phyloP scores from a whole-genome alignment of 176 grass and related monocot genomes.

The Bonia amplexicaulis region DNA sequence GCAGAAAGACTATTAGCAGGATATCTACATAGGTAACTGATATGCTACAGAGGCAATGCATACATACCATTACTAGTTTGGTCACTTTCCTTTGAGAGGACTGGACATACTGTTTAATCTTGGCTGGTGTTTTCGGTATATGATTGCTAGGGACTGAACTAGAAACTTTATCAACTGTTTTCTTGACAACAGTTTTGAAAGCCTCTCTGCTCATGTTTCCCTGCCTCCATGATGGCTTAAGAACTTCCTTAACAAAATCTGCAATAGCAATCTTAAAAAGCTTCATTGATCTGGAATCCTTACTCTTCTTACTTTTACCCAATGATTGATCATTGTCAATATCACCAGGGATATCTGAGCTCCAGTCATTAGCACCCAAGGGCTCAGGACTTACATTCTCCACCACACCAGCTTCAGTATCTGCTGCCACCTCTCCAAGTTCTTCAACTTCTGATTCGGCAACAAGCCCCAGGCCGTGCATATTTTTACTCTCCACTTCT shows the following conservation, averaged over 20 bases:
- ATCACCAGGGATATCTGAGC: conserved; percentile 54
- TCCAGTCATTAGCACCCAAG: conserved; percentile 55
- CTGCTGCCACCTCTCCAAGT: conserved; percentile 70
- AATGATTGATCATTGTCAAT: conserved; percentile 59
- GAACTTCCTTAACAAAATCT: conserved; percentile 94
- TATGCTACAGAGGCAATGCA: conserved; percentile 24
- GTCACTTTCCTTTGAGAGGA: conserved; percentile 86
- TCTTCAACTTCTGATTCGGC: conserved; percentile 77
- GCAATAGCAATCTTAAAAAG: conserved; percentile 86
- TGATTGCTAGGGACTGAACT: conserved; percentile 66
- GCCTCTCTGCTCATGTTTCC: conserved; percentile 96
- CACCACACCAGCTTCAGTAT: conserved; percentile 68
- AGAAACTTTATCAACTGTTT: conserved; percentile 98
- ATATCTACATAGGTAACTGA: conserved; percentile 21
- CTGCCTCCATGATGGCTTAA: conserved; percentile 94
- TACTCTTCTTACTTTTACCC: conserved; percentile 51
- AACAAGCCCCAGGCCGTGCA: conserved; percentile 40
- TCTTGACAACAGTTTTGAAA: conserved; percentile 95
- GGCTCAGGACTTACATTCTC: conserved; percentile 80
- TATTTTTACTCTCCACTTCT: conserved; percentile 52
- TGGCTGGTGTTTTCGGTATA: conserved; percentile 77
- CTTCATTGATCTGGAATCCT: conserved; percentile 84
- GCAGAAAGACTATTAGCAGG: conserved; percentile 26
- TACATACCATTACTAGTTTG: conserved; percentile 95
- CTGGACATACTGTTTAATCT: conserved; percentile 83